phyloP scores from a whole-genome alignment of 208 protist genomes.

The Tritrichomonas foetus region DNA sequence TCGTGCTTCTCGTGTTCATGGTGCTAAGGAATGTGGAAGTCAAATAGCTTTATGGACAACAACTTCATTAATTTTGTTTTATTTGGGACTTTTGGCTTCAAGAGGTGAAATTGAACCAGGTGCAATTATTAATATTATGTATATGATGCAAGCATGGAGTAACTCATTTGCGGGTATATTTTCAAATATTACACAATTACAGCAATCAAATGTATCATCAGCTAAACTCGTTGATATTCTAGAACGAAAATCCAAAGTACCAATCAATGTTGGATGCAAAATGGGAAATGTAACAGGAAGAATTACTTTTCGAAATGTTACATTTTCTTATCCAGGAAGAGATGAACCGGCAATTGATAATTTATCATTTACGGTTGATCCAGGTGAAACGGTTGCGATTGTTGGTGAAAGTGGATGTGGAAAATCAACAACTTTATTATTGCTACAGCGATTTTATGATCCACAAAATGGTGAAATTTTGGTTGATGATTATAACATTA shows the following conservation, averaged over 20 bases:
- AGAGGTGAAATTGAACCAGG: background rate
- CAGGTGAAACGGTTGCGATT: constrained; percentile 47
- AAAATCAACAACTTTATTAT: constrained; percentile 51
- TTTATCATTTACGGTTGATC: background rate
- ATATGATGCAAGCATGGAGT: background rate
- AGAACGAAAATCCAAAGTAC: background rate
- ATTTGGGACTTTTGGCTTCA: background rate
- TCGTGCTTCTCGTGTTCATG: background rate
- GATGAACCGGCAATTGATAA: no score
- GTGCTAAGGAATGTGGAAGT: background rate
- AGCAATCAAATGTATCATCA: background rate
- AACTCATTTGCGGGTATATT: background rate
- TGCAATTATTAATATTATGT: background rate
- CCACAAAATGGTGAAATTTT: constrained; percentile 71
- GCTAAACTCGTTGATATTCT: background rate
- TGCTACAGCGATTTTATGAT: constrained; percentile 87
- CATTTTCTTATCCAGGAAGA: no score
- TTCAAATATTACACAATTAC: background rate
- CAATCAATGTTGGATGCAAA: background rate
- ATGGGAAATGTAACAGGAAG: background rate
- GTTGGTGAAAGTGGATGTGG: constrained; percentile 45
- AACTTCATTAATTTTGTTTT: background rate
- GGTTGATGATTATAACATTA: constrained; percentile 78
- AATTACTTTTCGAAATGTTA: no score
- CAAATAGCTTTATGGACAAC: background rate